Percentiles rank a stretch among this genome's conserved stretches.
These are phyloP conservation scores for Gamsiella multidivaricata DNA, from an alignment of 192 early-diverging fungal genomes.

Conservation along the genomic window DNA sequence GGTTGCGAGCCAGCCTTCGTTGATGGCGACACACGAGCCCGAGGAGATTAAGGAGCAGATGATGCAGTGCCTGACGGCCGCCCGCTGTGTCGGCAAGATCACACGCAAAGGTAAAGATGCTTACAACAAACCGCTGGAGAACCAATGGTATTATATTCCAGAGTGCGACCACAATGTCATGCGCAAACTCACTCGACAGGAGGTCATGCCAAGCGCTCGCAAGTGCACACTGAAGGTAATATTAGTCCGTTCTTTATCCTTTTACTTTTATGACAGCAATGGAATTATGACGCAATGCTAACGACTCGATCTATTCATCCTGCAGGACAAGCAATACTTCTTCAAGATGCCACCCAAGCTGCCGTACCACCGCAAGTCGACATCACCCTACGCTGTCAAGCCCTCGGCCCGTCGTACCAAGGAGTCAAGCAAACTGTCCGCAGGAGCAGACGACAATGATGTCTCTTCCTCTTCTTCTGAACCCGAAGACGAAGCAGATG, in stretches of 20 bases:
- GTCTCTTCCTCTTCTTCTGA: slow-evolving; percentile 31
- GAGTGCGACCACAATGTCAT: slow-evolving; percentile 65
- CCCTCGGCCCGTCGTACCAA: slow-evolving; percentile 27
- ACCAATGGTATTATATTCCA: slow-evolving; percentile 64
- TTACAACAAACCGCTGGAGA: slow-evolving; percentile 64
- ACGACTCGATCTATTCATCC: background rate
- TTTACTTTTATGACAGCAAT: background rate
- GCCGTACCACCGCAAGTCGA: slow-evolving; percentile 57
- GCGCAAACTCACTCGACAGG: slow-evolving; percentile 61
- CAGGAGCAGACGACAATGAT: slow-evolving; percentile 16
- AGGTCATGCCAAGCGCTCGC: slow-evolving; percentile 64
- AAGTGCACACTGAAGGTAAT: slow-evolving; percentile 64
- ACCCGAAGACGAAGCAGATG: slow-evolving; percentile 20
- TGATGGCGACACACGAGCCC: slow-evolving; percentile 23
- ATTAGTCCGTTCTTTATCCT: background rate
- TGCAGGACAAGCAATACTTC: slow-evolving; percentile 60
- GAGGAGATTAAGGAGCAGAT: slow-evolving; percentile 53
- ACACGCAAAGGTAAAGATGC: slow-evolving; percentile 66
- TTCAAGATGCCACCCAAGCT: slow-evolving; percentile 69
- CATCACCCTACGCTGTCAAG: slow-evolving; percentile 51
- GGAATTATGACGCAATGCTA: background rate
- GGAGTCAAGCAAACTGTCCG: slow-evolving; percentile 34
- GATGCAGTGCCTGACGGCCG: slow-evolving; percentile 47
- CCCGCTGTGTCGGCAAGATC: slow-evolving; percentile 63
- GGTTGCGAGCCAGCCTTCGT: slow-evolving; percentile 56